These are phyloP conservation scores for Penicillium samsonianum DNA, from an alignment of 495 filamentous ascomycete species.

Conservation along the genomic window DNA sequence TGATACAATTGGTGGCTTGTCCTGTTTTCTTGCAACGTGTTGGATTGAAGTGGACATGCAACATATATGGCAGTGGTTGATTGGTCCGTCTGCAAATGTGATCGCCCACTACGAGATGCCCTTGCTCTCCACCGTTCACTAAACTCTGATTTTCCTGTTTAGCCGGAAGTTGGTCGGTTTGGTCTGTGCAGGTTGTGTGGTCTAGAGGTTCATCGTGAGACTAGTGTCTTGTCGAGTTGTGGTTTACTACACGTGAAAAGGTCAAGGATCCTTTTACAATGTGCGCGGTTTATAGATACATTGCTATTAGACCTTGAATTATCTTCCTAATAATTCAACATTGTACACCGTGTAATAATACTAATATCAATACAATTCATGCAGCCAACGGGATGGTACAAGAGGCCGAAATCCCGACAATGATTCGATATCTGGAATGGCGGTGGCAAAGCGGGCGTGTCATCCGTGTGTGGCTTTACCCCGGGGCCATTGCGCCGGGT, in stretches of 20 bases:
- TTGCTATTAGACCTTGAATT: background rate
- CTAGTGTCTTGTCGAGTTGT: background rate
- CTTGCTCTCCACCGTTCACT: background rate
- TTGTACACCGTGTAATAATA: no score
- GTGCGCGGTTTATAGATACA: background rate
- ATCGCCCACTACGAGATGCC: background rate
- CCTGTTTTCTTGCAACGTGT: background rate
- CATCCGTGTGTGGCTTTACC: conserved; percentile 1
- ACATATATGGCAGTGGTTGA: background rate
- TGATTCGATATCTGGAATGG: background rate
- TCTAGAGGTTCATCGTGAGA: background rate
- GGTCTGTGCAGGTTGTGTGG: background rate
- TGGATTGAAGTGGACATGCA: background rate
- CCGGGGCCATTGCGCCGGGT: conserved; percentile 6
- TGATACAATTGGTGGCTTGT: background rate
- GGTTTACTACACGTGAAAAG: no score
- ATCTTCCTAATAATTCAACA: no score
- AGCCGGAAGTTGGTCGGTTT: background rate
- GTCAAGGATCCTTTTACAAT: background rate
- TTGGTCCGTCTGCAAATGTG: conserved; percentile 5
- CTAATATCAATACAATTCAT: background rate
- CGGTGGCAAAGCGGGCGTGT: background rate
- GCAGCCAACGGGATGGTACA: background rate
- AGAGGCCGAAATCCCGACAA: background rate
- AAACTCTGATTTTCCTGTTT: conserved; percentile 1